Conservation (phyloP, 352 stramenopile genomes). For the Pythium phragmiticola region DNA sequence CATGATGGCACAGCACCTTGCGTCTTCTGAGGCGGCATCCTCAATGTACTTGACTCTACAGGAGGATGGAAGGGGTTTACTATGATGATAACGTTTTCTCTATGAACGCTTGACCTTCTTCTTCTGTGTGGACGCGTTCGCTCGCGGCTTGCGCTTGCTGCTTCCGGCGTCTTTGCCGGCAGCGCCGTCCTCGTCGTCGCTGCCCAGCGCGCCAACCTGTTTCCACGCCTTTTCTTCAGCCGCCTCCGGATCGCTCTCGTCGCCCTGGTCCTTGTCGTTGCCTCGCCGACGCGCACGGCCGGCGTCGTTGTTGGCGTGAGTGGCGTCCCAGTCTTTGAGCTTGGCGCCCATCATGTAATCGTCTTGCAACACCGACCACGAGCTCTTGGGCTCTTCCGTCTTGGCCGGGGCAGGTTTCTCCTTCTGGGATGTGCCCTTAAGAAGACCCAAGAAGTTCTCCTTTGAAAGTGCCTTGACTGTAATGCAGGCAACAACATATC, state of each 20-base stretch:
- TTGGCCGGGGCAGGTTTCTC: conserved; percentile 30
- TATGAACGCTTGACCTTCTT: conserved; percentile 38
- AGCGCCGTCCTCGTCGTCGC: conserved; percentile 39
- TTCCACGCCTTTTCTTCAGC: conserved; percentile 71
- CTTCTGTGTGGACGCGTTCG: conserved; percentile 29
- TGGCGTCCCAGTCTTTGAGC: conserved; percentile 81
- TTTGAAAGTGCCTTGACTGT: conserved; percentile 83
- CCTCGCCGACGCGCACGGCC: conserved; percentile 19
- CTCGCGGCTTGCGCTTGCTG: conserved; percentile 34
- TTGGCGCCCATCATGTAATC: conserved; percentile 88
- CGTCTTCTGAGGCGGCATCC: background rate
- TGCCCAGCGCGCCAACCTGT: conserved; percentile 47
- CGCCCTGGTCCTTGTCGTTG: conserved; percentile 22
- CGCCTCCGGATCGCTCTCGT: conserved; percentile 61
- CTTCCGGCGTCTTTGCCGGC: conserved; percentile 15
- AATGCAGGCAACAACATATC: background rate
- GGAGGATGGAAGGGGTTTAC: conserved; percentile 6
- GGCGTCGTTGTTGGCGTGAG: conserved; percentile 26
- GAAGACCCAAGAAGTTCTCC: conserved; percentile 76
- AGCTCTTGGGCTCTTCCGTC: conserved; percentile 40
- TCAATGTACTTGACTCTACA: background rate
- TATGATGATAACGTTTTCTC: conserved; percentile 11
- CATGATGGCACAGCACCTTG: background rate
- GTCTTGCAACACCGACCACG: conserved; percentile 83
- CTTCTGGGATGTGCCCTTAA: conserved; percentile 54